These are phyloP conservation scores for Dunaliella sp. DNA, from an alignment of 139 green algal species.

Conservation along the genomic window DNA sequence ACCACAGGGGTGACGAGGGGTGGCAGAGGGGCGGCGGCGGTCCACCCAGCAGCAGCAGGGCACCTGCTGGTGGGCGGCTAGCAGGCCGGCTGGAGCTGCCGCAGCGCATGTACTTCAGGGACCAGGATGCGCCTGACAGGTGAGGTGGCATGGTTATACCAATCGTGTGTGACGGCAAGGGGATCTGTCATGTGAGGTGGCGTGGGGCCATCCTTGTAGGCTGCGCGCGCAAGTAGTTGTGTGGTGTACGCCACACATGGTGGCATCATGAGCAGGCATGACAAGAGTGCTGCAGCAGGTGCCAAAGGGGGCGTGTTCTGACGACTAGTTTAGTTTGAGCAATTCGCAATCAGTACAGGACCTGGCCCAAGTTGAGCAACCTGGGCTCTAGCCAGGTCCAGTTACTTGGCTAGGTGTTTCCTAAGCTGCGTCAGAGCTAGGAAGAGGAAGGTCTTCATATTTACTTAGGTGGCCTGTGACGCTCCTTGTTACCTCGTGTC, in stretches of 20 bases:
- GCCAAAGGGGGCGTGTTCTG: too few species aligned
- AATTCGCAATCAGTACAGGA: too few species aligned
- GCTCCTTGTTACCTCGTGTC: background rate
- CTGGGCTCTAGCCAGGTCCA: too few species aligned
- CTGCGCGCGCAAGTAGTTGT: background rate
- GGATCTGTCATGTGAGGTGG: background rate
- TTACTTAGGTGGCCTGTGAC: background rate
- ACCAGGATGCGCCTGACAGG: constrained; percentile 8
- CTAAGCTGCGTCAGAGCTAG: too few species aligned
- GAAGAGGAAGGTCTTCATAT: too few species aligned
- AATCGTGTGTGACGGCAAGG: background rate
- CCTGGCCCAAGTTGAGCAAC: too few species aligned
- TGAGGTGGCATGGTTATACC: background rate
- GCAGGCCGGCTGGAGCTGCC: background rate
- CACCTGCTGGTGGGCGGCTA: background rate
- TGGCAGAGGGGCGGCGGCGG: background rate
- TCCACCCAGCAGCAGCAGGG: background rate
- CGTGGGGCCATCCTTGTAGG: background rate
- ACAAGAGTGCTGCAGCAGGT: background rate
- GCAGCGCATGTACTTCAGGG: background rate
- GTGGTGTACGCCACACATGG: background rate
- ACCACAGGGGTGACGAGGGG: background rate
- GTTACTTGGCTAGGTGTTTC: too few species aligned
- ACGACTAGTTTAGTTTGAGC: too few species aligned
- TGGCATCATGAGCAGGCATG: background rate